Percentiles rank a stretch among this genome's conserved stretches.
These are phyloP conservation scores for Sporothrix phasma DNA, from an alignment of 2,329 filamentous ascomycete species.

Conservation along the genomic window DNA sequence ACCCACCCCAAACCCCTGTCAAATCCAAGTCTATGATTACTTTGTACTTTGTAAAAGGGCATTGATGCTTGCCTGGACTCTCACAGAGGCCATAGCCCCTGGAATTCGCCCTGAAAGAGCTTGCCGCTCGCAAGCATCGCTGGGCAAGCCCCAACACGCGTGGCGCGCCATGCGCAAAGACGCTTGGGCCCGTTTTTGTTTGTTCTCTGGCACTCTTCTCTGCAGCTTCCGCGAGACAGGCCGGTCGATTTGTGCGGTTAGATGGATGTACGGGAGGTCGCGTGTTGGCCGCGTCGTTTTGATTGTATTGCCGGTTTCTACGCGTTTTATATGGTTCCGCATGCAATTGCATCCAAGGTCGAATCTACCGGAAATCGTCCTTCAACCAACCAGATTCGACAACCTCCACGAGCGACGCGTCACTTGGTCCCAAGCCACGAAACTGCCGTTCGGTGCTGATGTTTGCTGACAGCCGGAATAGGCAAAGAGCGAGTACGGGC, in stretches of 20 bases:
- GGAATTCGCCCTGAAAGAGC: not conserved
- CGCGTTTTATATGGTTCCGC: too few relatives aligned
- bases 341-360: too few relatives aligned
- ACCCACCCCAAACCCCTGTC: not conserved
- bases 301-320: too few relatives aligned
- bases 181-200: not conserved
- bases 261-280: not conserved
- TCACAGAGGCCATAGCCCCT: not conserved
- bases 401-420: not conserved
- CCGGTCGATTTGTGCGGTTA: not conserved
- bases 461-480: constrained; percentile 1
- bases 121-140: not conserved
- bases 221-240: not conserved
- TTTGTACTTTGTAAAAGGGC: too few relatives aligned
- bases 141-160: not conserved
- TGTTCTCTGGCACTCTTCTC: constrained; percentile 3
- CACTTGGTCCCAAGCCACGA: not conserved
- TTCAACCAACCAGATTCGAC: too few relatives aligned
- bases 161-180: not conserved
- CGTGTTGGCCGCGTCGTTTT: too few relatives aligned
- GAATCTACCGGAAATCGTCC: too few relatives aligned
- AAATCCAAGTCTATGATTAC: not conserved
- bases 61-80: not conserved
- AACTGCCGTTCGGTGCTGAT: constrained; percentile 5
- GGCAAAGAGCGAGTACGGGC: not conserved